Evolutionary conservation across 2,329 filamentous ascomycete species (phyloP).

Genomic region (Raffaelea arxii): DNA sequence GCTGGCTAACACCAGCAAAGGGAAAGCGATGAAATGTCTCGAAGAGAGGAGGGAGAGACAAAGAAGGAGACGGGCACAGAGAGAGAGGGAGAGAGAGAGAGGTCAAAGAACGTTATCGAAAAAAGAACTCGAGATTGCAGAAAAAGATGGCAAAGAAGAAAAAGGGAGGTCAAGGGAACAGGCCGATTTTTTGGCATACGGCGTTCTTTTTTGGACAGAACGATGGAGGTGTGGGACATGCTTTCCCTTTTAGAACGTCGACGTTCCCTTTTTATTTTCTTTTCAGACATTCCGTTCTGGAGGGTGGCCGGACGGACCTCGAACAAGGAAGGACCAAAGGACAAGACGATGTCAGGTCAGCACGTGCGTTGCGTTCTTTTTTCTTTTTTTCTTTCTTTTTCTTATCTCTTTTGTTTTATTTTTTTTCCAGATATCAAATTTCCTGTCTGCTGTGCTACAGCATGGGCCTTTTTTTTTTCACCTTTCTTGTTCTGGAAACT

Average conservation of each 20-base stretch:
- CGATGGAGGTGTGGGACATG: conserved; percentile 3
- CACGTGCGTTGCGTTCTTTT: no score
- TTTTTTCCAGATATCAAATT: neutral
- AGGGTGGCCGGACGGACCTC: neutral
- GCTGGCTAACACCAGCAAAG: no score
- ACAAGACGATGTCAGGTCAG: no score
- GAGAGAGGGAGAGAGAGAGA: neutral
- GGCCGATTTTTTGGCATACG: no score
- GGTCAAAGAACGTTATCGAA: neutral
- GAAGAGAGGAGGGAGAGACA: neutral
- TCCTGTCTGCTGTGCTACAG: no score
- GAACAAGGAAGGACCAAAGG: no score
- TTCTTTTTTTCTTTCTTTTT: neutral
- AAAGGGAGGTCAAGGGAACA: neutral
- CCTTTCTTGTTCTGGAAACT: neutral
- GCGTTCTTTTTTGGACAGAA: neutral
- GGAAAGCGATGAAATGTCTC: neutral
- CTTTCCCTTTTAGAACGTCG: conserved; percentile 6
- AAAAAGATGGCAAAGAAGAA: neutral
- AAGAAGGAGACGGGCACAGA: neutral
- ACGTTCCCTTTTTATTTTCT: no score
- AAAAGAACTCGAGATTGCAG: neutral
- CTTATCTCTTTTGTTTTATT: neutral
- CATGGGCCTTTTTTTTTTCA: neutral
- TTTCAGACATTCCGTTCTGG: no score